phyloP scores from a whole-genome alignment of 257 asterid species.

The Nyctanthes arbortristis region DNA sequence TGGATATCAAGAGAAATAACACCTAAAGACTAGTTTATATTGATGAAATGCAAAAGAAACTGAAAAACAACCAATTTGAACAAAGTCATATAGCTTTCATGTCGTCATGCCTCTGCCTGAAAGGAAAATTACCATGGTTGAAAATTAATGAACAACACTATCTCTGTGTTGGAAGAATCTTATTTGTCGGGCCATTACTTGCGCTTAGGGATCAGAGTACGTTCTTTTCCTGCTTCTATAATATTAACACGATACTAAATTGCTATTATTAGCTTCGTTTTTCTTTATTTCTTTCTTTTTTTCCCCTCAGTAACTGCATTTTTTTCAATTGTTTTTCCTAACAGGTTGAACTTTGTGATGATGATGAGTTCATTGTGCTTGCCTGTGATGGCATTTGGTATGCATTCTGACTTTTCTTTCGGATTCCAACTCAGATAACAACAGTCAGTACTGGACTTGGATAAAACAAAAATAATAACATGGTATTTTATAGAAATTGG shows the following conservation, averaged over 20 bases:
- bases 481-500: background rate
- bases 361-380: conserved; percentile 49
- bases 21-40: background rate
- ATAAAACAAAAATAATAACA: too few species aligned
- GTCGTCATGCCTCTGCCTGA: background rate
- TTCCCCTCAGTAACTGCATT: background rate
- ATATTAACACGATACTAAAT: background rate
- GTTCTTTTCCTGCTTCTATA: background rate
- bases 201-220: background rate
- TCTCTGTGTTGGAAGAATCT: background rate
- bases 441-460: background rate
- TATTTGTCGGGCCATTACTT: background rate
- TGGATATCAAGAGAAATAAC: background rate
- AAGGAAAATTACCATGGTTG: background rate
- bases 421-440: background rate
- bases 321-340: background rate
- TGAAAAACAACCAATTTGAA: background rate
- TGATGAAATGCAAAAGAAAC: background rate
- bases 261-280: background rate
- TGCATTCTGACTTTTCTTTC: background rate
- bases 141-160: background rate
- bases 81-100: background rate
- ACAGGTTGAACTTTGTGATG: conserved; percentile 43
- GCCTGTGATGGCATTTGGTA: conserved; percentile 64
- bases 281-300: too few species aligned